Conservation (phyloP, 768 basidiomycete genomes). For the Suillus brevipes region DNA sequence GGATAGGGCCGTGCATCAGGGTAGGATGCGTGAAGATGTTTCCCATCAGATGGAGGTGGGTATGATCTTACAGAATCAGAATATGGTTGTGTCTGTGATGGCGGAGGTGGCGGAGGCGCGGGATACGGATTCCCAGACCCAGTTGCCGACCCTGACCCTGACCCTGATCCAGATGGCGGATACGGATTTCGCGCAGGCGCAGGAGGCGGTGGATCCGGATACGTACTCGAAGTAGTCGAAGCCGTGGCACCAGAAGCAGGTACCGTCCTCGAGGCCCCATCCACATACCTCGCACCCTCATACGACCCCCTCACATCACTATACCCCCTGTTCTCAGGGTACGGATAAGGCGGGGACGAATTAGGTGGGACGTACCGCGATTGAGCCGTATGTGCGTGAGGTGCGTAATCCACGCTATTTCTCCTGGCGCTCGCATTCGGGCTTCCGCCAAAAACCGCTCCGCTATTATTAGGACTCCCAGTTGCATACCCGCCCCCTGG, state of each 20-base stretch:
- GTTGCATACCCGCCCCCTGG: conserved; percentile 35
- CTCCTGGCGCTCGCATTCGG: not conserved
- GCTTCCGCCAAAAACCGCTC: not conserved
- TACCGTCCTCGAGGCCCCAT: not conserved
- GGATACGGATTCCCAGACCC: conserved; percentile 31
- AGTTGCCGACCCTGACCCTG: conserved; percentile 18
- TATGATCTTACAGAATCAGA: not conserved
- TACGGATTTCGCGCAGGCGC: conserved; percentile 27
- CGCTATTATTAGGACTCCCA: conserved; percentile 2
- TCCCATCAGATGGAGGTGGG: not conserved
- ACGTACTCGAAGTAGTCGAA: not conserved
- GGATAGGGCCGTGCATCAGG: not conserved
- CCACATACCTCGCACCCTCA: not conserved
- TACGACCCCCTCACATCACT: conserved; percentile 3
- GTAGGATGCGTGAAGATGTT: not conserved
- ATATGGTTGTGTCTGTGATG: conserved; percentile 17
- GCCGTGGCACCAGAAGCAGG: not conserved
- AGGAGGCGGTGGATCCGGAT: conserved; percentile 5
- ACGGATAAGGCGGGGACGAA: conserved; percentile 4
- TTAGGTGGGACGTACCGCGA: conserved; percentile 1
- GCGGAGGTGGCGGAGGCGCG: conserved; percentile 1
- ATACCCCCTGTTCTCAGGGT: conserved; percentile 3
- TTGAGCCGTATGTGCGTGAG: not conserved
- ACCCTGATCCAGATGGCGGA: conserved; percentile 19
- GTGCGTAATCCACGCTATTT: not conserved